These are phyloP conservation scores for Fusarium ramigenum DNA, from an alignment of 2,329 filamentous ascomycete genomes.

Conservation along the genomic window DNA sequence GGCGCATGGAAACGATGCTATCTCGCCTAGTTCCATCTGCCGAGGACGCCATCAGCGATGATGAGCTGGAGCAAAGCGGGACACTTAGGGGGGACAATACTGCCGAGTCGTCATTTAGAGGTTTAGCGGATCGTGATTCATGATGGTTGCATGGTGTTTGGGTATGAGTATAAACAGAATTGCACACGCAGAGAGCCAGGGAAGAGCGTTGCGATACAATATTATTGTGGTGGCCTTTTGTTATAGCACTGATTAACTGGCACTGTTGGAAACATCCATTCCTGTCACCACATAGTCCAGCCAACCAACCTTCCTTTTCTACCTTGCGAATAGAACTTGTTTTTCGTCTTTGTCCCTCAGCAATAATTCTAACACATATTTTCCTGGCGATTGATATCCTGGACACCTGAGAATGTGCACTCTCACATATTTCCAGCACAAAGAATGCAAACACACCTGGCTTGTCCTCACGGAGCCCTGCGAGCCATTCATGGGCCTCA, in stretches of 20 bases:
- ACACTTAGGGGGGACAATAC: conserved; percentile 44
- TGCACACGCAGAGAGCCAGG: neutral
- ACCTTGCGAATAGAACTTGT: neutral
- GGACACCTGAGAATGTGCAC: conserved; percentile 54
- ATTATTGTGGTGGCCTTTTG: neutral
- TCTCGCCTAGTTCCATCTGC: conserved; percentile 48
- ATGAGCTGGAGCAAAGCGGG: conserved; percentile 43
- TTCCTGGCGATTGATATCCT: neutral
- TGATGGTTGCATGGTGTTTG: conserved; percentile 12
- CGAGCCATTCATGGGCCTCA: conserved; percentile 60
- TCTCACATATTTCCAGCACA: conserved; percentile 59
- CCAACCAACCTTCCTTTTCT: neutral
- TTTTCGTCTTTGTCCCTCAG: neutral
- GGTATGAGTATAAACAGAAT: neutral
- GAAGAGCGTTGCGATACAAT: neutral
- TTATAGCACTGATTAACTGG: conserved; percentile 15
- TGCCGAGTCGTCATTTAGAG: conserved; percentile 45
- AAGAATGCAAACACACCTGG: conserved; percentile 63
- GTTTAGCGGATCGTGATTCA: conserved; percentile 6
- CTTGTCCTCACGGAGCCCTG: conserved; percentile 58
- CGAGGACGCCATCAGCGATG: conserved; percentile 41
- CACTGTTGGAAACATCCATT: neutral
- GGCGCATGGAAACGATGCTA: conserved; percentile 60
- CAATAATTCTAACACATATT: neutral
- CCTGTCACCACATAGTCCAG: neutral